Evolutionary conservation across 495 filamentous ascomycete genomes (phyloP).

Genomic region (Podospora sp.): DNA sequence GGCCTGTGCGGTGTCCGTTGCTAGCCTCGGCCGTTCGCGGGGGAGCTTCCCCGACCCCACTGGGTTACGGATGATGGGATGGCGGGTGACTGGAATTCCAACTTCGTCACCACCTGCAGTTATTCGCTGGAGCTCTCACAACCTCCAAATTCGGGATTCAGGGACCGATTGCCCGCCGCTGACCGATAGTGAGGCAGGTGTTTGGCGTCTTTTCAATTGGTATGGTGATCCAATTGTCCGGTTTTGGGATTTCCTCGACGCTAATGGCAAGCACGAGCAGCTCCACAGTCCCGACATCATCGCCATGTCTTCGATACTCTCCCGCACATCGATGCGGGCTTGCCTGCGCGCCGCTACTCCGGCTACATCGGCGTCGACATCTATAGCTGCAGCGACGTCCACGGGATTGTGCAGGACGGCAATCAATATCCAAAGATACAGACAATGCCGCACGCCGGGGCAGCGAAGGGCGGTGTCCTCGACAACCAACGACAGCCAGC

Average conservation of each 20-base stretch:
- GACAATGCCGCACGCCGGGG: neutral
- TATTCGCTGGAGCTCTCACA: neutral
- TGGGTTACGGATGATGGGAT: neutral
- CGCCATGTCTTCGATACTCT: slow-evolving; percentile 32
- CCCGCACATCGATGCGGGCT: slow-evolving; percentile 26
- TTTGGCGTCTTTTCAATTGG: neutral
- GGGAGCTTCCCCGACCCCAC: slow-evolving; percentile 12
- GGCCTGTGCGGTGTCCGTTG: slow-evolving; percentile 12
- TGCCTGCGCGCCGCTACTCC: slow-evolving; percentile 20
- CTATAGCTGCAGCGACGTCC: slow-evolving; percentile 12
- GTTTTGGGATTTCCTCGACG: neutral
- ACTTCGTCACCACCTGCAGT: slow-evolving; percentile 14
- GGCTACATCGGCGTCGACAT: slow-evolving; percentile 13
- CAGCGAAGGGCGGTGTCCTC: slow-evolving; percentile 46
- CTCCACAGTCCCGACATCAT: neutral
- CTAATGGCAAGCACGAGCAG: neutral
- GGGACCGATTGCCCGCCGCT: neutral
- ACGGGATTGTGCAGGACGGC: slow-evolving; percentile 13
- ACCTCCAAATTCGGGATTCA: neutral
- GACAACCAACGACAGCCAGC: slow-evolving; percentile 62
- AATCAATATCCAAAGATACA: slow-evolving; percentile 15
- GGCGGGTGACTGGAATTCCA: neutral
- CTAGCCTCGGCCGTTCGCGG: neutral
- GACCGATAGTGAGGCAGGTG: neutral
- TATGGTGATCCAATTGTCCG: neutral